A percentile compares a stretch with the other conserved stretches of the same genome.
phyloP scores from a whole-genome alignment of 495 filamentous ascomycete species.

The Penicillium cosmopolitanum region DNA sequence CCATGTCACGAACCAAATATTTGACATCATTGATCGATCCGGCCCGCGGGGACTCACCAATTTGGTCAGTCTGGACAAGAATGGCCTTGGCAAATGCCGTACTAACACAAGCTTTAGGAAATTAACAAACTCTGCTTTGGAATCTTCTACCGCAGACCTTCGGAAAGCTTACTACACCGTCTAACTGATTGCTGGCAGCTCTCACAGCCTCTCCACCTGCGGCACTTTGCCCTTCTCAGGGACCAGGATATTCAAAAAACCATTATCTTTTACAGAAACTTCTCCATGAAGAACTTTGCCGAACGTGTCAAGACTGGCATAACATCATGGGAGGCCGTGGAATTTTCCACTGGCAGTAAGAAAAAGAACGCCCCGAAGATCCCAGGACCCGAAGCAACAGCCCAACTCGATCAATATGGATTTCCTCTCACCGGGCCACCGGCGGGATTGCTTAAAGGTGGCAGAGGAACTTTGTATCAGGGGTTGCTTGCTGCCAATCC shows the following conservation, averaged over 20 bases:
- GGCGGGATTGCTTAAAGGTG: constrained; percentile 41
- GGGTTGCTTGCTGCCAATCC: constrained; percentile 39
- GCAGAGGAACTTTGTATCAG: constrained; percentile 51
- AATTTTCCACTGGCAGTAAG: constrained; percentile 41
- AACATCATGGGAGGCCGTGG: constrained; percentile 62
- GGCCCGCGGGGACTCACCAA: constrained; percentile 58
- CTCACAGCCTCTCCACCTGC: constrained; percentile 65
- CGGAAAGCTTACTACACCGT: constrained; percentile 59
- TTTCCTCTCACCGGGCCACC: constrained; percentile 42
- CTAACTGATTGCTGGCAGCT: constrained; percentile 62
- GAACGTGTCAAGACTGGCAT: constrained; percentile 59
- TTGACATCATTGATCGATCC: constrained; percentile 51
- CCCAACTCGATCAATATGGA: constrained; percentile 57
- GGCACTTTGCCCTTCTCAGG: constrained; percentile 64
- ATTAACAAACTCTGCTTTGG: constrained; percentile 56
- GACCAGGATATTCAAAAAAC: constrained; percentile 59
- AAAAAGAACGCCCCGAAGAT: constrained; percentile 34
- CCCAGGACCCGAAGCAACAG: constrained; percentile 39
- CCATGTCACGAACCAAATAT: constrained; percentile 56
- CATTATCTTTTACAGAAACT: constrained; percentile 61
- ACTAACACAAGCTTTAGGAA: constrained; percentile 35
- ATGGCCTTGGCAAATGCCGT: background rate
- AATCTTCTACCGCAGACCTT: constrained; percentile 57
- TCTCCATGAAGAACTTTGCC: constrained; percentile 58
- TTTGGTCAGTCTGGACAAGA: constrained; percentile 37